A percentile compares a stretch with the other conserved stretches of the same genome.
These are phyloP conservation scores for Dactylella cylindrospora DNA, from an alignment of 2,329 filamentous ascomycete species.

Conservation along the genomic window DNA sequence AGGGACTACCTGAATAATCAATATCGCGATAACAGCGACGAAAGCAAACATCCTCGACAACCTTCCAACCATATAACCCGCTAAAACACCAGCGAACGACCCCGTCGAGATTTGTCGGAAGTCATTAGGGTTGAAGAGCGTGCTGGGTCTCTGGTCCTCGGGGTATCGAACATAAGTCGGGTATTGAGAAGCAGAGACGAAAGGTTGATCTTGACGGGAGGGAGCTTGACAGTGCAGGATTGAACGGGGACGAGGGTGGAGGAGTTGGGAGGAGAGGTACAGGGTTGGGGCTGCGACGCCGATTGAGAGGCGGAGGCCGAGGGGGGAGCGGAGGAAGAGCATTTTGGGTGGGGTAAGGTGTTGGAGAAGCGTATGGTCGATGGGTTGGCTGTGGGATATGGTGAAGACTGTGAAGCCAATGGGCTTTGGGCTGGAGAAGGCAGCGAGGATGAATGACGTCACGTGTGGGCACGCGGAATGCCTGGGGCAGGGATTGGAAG, in stretches of 20 bases:
- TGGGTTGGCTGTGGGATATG: no score
- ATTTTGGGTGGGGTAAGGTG: constrained; percentile 13
- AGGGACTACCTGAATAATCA: constrained; percentile 22
- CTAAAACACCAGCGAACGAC: constrained; percentile 21
- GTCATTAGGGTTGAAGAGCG: constrained; percentile 3
- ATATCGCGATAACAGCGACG: constrained; percentile 3
- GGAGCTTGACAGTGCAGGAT: constrained; percentile 27
- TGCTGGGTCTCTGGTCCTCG: neutral
- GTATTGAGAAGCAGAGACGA: neutral
- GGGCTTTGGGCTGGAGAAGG: no score
- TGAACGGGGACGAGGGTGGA: constrained; percentile 11
- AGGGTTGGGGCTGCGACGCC: constrained; percentile 24
- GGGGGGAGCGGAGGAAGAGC: constrained; percentile 19
- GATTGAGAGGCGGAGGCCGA: constrained; percentile 31
- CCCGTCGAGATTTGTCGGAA: constrained; percentile 31
- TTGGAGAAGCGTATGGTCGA: no score
- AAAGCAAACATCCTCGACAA: constrained; percentile 19
- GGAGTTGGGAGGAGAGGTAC: constrained; percentile 36
- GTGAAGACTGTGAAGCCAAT: no score
- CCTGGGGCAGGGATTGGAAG: no score
- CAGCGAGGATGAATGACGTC: no score
- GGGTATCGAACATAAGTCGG: neutral
- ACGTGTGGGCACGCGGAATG: no score
- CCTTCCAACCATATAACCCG: constrained; percentile 20
- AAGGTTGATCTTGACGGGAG: constrained; percentile 1